Evolutionary conservation across 257 asterid genomes (phyloP).

Genomic region (Rhazya stricta): DNA sequence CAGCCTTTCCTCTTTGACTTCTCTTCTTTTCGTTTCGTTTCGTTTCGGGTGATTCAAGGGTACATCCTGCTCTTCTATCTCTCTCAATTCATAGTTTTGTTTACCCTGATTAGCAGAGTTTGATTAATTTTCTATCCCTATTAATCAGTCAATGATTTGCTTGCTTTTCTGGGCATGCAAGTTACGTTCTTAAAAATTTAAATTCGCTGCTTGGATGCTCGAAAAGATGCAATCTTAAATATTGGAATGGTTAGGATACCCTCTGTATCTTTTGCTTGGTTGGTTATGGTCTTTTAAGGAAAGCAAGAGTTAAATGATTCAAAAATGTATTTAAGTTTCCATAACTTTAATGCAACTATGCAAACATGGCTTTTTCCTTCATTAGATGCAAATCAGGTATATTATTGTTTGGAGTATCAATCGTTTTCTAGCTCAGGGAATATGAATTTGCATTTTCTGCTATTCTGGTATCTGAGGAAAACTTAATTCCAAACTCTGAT

Average conservation of each 20-base stretch:
- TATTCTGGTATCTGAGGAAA: background rate
- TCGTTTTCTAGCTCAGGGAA: no score
- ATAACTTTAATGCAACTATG: background rate
- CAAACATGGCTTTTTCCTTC: background rate
- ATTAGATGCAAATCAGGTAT: background rate
- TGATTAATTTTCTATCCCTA: background rate
- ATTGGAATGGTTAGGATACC: background rate
- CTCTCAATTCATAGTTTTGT: background rate
- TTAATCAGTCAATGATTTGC: background rate
- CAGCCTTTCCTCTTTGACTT: slow-evolving; percentile 19
- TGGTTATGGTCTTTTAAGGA: background rate
- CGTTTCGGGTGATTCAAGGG: slow-evolving; percentile 16
- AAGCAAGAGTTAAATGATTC: background rate
- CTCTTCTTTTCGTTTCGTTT: background rate
- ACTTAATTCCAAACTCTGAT: background rate
- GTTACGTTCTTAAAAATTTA: background rate
- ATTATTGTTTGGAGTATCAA: background rate
- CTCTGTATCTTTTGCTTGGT: background rate
- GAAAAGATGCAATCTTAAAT: background rate
- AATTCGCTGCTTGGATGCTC: background rate
- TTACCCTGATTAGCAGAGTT: background rate
- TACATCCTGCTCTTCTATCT: background rate
- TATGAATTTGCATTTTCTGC: background rate
- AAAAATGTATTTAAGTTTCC: background rate
- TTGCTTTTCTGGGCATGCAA: background rate